Conservation (phyloP, 352 stramenopile genomes). For the Phytophthora multivora region DNA sequence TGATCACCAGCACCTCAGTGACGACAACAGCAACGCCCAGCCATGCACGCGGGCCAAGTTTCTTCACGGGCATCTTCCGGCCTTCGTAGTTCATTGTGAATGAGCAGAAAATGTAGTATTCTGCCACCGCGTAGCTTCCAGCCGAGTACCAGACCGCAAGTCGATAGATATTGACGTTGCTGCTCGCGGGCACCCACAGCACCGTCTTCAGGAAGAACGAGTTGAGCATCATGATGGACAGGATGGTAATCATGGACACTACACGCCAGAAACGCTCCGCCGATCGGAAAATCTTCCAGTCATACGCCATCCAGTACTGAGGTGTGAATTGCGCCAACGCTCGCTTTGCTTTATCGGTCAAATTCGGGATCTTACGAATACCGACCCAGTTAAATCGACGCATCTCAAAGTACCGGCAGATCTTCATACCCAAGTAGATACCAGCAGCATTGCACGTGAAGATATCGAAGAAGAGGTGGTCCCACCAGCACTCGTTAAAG, state of each 20-base stretch:
- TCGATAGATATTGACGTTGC: slow-evolving; percentile 81
- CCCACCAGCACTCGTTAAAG: slow-evolving; percentile 97
- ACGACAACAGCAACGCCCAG: slow-evolving; percentile 80
- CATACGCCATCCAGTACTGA: slow-evolving; percentile 90
- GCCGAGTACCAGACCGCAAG: slow-evolving; percentile 86
- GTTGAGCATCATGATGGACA: slow-evolving; percentile 95
- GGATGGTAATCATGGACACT: slow-evolving; percentile 88
- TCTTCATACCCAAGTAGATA: slow-evolving; percentile 90
- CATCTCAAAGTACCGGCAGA: slow-evolving; percentile 89
- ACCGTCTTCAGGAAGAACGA: slow-evolving; percentile 96
- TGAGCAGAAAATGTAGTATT: slow-evolving; percentile 91
- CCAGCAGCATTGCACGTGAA: slow-evolving; percentile 94
- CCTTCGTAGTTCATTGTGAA: slow-evolving; percentile 77
- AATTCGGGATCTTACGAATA: slow-evolving; percentile 84
- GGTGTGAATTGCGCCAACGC: slow-evolving; percentile 91
- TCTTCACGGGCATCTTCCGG: slow-evolving; percentile 70
- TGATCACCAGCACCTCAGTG: slow-evolving; percentile 78
- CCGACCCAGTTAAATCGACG: slow-evolving; percentile 90
- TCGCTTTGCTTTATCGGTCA: slow-evolving; percentile 80
- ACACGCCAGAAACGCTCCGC: slow-evolving; percentile 91
- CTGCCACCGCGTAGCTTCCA: slow-evolving; percentile 84
- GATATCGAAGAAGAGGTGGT: slow-evolving; percentile 94
- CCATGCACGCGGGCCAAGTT: slow-evolving; percentile 83
- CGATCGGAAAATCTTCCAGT: slow-evolving; percentile 94
- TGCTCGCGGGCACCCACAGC: slow-evolving; percentile 88